These are phyloP conservation scores for Agarophyton chilense DNA, from an alignment of 23 red algal genomes.

Conservation along the genomic window DNA sequence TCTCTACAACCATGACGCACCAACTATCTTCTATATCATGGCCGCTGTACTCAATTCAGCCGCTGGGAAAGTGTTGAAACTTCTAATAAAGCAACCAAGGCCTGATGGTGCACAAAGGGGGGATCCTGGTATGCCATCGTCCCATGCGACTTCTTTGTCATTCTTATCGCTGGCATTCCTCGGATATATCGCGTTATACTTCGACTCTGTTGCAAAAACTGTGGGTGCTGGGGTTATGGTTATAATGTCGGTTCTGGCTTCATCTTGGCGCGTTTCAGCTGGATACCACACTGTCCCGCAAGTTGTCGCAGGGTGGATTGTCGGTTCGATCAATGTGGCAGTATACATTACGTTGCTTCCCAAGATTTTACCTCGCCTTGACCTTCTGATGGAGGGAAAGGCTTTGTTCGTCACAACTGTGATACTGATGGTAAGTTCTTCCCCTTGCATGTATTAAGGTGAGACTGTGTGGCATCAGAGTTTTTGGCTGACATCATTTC, in stretches of 20 bases:
- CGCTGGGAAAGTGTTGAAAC: constrained; percentile 25
- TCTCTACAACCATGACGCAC: constrained; percentile 10
- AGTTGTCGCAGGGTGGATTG: constrained; percentile 40
- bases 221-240: constrained; percentile 11
- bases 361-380: neutral
- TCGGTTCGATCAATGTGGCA: neutral
- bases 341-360: neutral
- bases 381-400: neutral
- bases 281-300: constrained; percentile 54
- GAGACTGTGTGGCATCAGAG: no score
- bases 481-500: neutral
- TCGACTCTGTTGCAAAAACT: neutral
- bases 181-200: neutral
- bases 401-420: neutral
- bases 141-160: constrained; percentile 58
- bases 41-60: constrained; percentile 7
- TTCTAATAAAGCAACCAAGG: constrained; percentile 31
- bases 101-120: neutral
- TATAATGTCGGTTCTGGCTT: neutral
- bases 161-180: constrained; percentile 40
- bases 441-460: no score
- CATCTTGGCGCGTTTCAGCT: constrained; percentile 44
- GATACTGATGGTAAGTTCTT: constrained; percentile 1
- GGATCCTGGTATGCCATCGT: constrained; percentile 60
- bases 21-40: neutral